Percentiles rank a stretch among this genome's conserved stretches.
phyloP scores from a whole-genome alignment of 2,329 filamentous ascomycete species.

The Sclerotinia nivalis region DNA sequence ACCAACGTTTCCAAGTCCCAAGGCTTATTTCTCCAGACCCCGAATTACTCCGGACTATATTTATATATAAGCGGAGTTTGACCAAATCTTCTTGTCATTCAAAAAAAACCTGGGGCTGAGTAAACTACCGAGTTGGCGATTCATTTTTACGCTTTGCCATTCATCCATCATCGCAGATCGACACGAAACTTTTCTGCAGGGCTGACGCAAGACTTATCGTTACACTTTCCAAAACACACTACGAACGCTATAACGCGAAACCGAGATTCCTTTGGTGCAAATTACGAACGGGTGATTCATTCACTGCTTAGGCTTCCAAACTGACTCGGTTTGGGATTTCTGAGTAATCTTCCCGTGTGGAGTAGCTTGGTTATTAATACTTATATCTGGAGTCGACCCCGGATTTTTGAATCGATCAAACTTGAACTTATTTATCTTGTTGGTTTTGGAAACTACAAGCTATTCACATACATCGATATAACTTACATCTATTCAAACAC shows the following conservation, averaged over 20 bases:
- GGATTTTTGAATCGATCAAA: neutral
- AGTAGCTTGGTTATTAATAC: neutral
- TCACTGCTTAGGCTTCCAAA: constrained; percentile 7
- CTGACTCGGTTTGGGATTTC: constrained; percentile 10
- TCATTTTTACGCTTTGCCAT: constrained; percentile 4
- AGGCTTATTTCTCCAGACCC: constrained; percentile 17
- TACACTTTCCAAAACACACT: constrained; percentile 7
- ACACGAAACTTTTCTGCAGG: constrained; percentile 16
- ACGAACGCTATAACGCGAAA: constrained; percentile 1
- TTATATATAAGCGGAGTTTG: constrained; percentile 18
- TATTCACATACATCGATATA: neutral
- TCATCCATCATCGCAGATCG: constrained; percentile 8
- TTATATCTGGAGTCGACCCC: constrained; percentile 14
- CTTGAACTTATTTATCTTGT: too few species aligned
- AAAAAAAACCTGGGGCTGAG: constrained; percentile 2
- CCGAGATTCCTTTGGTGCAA: constrained; percentile 11
- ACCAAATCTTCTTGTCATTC: neutral
- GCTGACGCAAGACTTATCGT: constrained; percentile 24
- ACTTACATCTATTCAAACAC: neutral
- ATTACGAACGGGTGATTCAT: constrained; percentile 18
- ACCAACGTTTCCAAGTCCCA: constrained; percentile 1
- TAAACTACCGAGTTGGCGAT: constrained; percentile 14
- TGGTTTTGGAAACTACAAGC: neutral
- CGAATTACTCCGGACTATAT: constrained; percentile 18
- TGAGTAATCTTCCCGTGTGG: neutral